A percentile compares a stretch with the other conserved stretches of the same genome.
Conservation (phyloP, 176 grass and related monocot species). For the Tillandsia leiboldiana region DNA sequence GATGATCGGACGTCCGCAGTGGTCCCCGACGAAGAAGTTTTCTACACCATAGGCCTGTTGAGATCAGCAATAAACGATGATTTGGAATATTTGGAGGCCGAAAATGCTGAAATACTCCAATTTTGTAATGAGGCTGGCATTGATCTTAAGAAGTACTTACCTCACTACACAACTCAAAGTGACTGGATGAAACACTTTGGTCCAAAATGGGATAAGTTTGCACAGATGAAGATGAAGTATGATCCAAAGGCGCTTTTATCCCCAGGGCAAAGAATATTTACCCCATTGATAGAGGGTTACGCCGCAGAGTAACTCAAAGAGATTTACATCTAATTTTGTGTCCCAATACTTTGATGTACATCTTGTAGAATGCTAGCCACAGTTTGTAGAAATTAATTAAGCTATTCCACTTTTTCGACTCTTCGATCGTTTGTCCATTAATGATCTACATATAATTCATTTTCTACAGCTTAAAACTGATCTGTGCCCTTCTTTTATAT, state of each 20-base stretch:
- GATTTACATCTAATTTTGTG: too few relatives aligned
- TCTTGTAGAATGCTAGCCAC: too few relatives aligned
- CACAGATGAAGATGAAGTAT: constrained; percentile 36
- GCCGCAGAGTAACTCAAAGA: too few relatives aligned
- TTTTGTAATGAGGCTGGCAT: constrained; percentile 52
- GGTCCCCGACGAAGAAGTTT: constrained; percentile 44
- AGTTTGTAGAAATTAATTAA: too few relatives aligned
- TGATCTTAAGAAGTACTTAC: constrained; percentile 42
- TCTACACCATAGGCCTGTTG: constrained; percentile 61
- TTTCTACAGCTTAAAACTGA: too few relatives aligned
- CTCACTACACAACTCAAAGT: constrained; percentile 28
- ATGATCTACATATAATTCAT: too few relatives aligned
- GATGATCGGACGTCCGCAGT: constrained; percentile 35
- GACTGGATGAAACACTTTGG: constrained; percentile 76
- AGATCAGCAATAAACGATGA: constrained; percentile 25
- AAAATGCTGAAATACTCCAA: constrained; percentile 36
- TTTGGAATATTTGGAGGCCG: constrained; percentile 29
- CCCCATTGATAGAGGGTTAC: constrained; percentile 7
- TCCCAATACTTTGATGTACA: too few relatives aligned
- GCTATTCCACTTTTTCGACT: too few relatives aligned
- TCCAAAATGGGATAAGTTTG: constrained; percentile 40
- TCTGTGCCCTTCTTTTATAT: too few relatives aligned
- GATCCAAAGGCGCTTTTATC: constrained; percentile 60
- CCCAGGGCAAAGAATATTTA: constrained; percentile 58
- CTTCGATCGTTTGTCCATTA: too few relatives aligned